A percentile compares a stretch with the other conserved stretches of the same genome.
These are phyloP conservation scores for Graphilbum sp. DNA, from an alignment of 2,329 filamentous ascomycete species.

Conservation along the genomic window DNA sequence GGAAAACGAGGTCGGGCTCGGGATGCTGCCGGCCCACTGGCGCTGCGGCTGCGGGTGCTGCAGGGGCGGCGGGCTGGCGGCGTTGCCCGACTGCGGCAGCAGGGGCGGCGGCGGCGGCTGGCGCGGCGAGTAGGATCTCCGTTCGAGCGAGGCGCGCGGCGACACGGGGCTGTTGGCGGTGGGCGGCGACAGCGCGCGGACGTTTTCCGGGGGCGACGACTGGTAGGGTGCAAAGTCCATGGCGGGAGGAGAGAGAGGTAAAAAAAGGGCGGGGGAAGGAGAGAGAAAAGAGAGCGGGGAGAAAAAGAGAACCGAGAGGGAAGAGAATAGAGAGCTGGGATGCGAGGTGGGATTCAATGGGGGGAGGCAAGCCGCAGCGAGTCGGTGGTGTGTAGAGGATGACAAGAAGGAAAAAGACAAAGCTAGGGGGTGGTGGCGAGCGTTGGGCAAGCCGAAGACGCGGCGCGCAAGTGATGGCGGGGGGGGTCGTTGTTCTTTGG, in stretches of 20 bases:
- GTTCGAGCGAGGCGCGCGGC: slow-evolving; percentile 42
- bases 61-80: slow-evolving; percentile 25
- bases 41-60: slow-evolving; percentile 42
- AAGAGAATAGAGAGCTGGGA: too few relatives aligned
- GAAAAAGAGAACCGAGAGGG: too few relatives aligned
- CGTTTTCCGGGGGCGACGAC: slow-evolving; percentile 72
- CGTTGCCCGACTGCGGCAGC: slow-evolving; percentile 14
- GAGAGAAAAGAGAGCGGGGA: background rate
- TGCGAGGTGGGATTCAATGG: too few relatives aligned
- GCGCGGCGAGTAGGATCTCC: slow-evolving; percentile 34
- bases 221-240: slow-evolving; percentile 98
- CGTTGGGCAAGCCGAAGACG: too few relatives aligned
- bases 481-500: too few relatives aligned
- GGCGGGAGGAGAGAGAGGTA: slow-evolving; percentile 8
- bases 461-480: too few relatives aligned
- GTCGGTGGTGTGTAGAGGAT: too few relatives aligned
- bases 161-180: slow-evolving; percentile 25
- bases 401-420: too few relatives aligned
- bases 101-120: slow-evolving; percentile 22
- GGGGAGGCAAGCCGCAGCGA: too few relatives aligned
- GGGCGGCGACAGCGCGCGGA: slow-evolving; percentile 63
- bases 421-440: too few relatives aligned
- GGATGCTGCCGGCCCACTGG: slow-evolving; percentile 31
- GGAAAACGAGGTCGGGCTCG: slow-evolving; percentile 13
- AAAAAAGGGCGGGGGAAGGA: background rate